Evolutionary conservation across 176 grass and related monocot species (phyloP), one percentile per base, ranked within the genome.

Genomic region (Themeda triandra): DNA sequence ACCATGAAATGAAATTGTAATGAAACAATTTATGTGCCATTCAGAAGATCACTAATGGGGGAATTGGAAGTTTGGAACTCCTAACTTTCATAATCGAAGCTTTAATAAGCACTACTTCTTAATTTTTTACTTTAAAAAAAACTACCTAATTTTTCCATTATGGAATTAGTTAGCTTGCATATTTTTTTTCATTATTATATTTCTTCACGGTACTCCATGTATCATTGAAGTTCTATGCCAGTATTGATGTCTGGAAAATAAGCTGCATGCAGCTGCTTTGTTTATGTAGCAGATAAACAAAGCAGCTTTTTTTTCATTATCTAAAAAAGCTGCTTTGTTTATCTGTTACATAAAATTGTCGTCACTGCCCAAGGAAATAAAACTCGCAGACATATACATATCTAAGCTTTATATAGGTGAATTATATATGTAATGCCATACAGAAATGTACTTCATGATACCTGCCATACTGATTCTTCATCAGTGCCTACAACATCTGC

Each of bases 391-490:
- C 2, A 36, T 19, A 68, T 85, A 36, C 24, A 68, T 85, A 63
- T 28, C 36, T 23, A 68, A 15, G 2, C 29, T 17, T 45, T 60
- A 19, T 39, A 78, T 25, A 40, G 11, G 66, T 37, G 15, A 83
- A 65, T 8, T 40, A 24, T 32, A 64, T 37, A 82, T 13, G 68
- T 51, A 53, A 54, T 86, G 65, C 5, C 73, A 66, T 78, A 66
- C 10, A 58, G 45, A 66, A 83, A 87, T 73, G 59, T 7, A 17
- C 18, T 10, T 31, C 18, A 82, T 48, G n/a, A 51, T 90, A 98
- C 95, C 95, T 95, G 83, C 85, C 84, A 94, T 37, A 89, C 54
- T 80, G 84, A 36, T 84, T 90, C 84, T 75, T 71, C 85, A 89
- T 86, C 83, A 75, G 72, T 71, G 46, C 51, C 36, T 49, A 75